These are phyloP conservation scores for Phragmites australis DNA, from an alignment of 176 grass and related monocot species.

Conservation along the genomic window DNA sequence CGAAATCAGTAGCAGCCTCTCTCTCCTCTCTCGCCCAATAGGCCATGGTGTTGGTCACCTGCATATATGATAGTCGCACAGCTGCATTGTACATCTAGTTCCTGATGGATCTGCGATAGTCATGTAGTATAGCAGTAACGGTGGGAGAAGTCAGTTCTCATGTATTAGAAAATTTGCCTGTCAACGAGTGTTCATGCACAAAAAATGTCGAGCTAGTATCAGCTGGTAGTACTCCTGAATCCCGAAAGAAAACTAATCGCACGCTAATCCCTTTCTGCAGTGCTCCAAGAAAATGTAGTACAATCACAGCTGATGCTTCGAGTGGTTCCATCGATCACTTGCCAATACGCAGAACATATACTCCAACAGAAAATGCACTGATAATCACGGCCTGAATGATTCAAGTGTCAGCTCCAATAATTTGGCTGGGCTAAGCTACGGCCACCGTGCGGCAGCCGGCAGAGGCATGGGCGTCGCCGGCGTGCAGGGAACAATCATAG, in stretches of 20 bases:
- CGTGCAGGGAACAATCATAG: constrained; percentile 16
- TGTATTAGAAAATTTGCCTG: not conserved
- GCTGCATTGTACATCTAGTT: too few relatives aligned
- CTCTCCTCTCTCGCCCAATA: not conserved
- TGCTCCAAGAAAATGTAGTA: not conserved
- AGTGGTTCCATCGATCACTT: not conserved
- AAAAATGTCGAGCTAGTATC: not conserved
- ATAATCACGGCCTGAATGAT: not conserved
- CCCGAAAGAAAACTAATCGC: not conserved
- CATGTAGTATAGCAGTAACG: not conserved
- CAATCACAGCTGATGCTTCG: constrained; percentile 13
- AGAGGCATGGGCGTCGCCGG: constrained; percentile 6
- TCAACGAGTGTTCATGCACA: not conserved
- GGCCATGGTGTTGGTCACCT: too few relatives aligned
- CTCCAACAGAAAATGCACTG: not conserved
- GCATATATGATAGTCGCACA: not conserved
- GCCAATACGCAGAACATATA: constrained; percentile 3
- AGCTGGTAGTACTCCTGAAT: not conserved
- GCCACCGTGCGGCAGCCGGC: not conserved
- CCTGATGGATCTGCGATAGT: too few relatives aligned
- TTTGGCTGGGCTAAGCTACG: not conserved
- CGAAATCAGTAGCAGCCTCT: too few relatives aligned
- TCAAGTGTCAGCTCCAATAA: not conserved
- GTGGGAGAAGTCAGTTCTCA: too few relatives aligned
- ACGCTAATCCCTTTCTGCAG: constrained; percentile 12